Percentiles rank a stretch among this genome's conserved stretches.
These are phyloP conservation scores for Boeremia lycopersici DNA, from an alignment of 2,329 filamentous ascomycete genomes.

Conservation along the genomic window DNA sequence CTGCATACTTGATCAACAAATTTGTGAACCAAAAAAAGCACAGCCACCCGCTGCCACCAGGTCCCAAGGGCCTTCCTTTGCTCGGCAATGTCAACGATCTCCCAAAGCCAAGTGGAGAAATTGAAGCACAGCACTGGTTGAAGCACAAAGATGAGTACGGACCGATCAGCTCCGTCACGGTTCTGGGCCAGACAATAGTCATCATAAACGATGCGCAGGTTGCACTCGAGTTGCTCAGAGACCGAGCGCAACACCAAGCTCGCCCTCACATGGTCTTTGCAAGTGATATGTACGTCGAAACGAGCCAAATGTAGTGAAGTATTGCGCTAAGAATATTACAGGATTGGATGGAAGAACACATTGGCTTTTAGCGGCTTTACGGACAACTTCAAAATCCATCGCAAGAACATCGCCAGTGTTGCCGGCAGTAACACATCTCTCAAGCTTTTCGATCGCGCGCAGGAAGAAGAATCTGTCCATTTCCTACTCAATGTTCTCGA, in stretches of 20 bases:
- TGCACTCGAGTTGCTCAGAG: constrained; percentile 32
- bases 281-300: constrained; percentile 30
- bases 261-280: constrained; percentile 33
- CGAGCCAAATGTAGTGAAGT: background rate
- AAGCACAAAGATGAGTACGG: constrained; percentile 50
- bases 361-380: constrained; percentile 29
- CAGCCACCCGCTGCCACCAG: constrained; percentile 53
- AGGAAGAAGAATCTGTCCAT: constrained; percentile 37
- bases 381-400: constrained; percentile 30
- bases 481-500: constrained; percentile 35
- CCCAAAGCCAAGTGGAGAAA: constrained; percentile 44
- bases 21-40: constrained; percentile 13
- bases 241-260: constrained; percentile 27
- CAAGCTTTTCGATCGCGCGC: constrained; percentile 33
- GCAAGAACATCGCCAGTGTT: constrained; percentile 37
- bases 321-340: constrained; percentile 2
- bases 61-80: constrained; percentile 56
- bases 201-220: constrained; percentile 38
- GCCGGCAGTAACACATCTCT: constrained; percentile 28
- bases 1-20: constrained; percentile 19
- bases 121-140: constrained; percentile 53
- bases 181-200: constrained; percentile 37
- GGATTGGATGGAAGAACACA: constrained; percentile 36
- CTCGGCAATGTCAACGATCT: constrained; percentile 59
- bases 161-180: constrained; percentile 39